Evolutionary conservation across 345 rosid genomes (phyloP).

Genomic region (Pseudoturritis turrita): DNA sequence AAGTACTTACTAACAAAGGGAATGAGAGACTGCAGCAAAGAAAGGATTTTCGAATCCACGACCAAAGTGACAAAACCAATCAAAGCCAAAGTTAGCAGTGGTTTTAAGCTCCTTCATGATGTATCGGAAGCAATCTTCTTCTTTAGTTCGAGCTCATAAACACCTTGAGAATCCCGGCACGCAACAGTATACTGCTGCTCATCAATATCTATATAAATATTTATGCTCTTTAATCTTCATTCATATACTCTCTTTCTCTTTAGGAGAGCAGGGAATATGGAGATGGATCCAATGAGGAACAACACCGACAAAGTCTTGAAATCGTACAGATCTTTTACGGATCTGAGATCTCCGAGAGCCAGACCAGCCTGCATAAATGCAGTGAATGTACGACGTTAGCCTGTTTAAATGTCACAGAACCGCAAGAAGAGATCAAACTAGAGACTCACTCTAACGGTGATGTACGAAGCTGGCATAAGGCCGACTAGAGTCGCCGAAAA

Average conservation of each 20-base stretch:
- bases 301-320: constrained; percentile 61
- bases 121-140: constrained; percentile 9
- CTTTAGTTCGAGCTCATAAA: constrained; percentile 1
- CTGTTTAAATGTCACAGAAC: neutral
- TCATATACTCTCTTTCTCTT: constrained; percentile 71
- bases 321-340: constrained; percentile 74
- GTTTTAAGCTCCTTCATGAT: neutral
- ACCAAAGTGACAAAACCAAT: neutral
- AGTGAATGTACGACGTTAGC: neutral
- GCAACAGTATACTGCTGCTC: constrained; percentile 2
- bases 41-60: neutral
- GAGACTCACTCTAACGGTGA: constrained; percentile 76
- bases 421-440: neutral
- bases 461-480: constrained; percentile 85
- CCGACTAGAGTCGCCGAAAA: constrained; percentile 88
- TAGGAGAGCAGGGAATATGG: constrained; percentile 63
- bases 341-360: constrained; percentile 79
- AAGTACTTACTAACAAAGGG: constrained; percentile 16
- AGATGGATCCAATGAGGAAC: constrained; percentile 65
- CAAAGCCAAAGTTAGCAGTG: neutral
- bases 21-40: neutral
- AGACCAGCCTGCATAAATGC: constrained; percentile 57
- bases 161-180: neutral
- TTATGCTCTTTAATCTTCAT: constrained; percentile 23
- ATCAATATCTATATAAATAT: neutral